Evolutionary conservation across 495 filamentous ascomycete genomes (phyloP), one percentile per base, ranked within the genome.

Genomic region (Aspergillus mulundensis): DNA sequence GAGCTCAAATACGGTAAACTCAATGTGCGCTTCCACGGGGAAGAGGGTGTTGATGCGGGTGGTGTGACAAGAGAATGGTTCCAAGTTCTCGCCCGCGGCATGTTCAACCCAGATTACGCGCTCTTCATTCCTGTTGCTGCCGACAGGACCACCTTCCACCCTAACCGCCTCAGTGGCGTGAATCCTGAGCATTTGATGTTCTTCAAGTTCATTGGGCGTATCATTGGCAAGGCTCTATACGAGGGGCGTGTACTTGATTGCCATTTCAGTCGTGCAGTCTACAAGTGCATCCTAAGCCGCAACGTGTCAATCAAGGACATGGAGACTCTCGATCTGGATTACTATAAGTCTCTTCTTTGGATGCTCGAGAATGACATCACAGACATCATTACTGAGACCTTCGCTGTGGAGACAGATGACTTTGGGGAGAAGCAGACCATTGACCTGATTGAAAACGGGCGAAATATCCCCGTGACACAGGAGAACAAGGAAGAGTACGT

Each of bases 31-130:
- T 99, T 99, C 83, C 88, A 91, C 65, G 90, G 90, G 19, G 94
- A 99, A 76, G 94, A 99, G 67, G 94, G 94, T 65, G 91, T 99
- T 50, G 94, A 99, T 75, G 94, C 94, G 30, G 94, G 94, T 56
- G 94, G 94, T 74, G 94, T 99, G 43, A 97, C 94, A 50, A 85
- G 94, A 69, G 94, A 99, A 79, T 99, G 94, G 94, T 99, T 99
- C 81, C 92, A 96, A 69, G 95, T 96, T 39, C 88, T 99, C 61
- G 85, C 94, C 12, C 80, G 92, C 50, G 95, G 97, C 66, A 99
- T 99, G 95, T 99, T 99, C 71, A 95, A 99, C 74, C 88, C 95
- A 47, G 92, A 95, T 70, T 99, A 97, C 67, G 94, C 91, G 45
- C 79, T 99, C 23, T 99, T 96, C 73, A 89, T 88, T 50, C 95